A percentile compares a stretch with the other conserved stretches of the same genome.
These are phyloP conservation scores for Microcyclospora tardicrescens DNA, from an alignment of 2,329 filamentous ascomycete species.

Conservation along the genomic window DNA sequence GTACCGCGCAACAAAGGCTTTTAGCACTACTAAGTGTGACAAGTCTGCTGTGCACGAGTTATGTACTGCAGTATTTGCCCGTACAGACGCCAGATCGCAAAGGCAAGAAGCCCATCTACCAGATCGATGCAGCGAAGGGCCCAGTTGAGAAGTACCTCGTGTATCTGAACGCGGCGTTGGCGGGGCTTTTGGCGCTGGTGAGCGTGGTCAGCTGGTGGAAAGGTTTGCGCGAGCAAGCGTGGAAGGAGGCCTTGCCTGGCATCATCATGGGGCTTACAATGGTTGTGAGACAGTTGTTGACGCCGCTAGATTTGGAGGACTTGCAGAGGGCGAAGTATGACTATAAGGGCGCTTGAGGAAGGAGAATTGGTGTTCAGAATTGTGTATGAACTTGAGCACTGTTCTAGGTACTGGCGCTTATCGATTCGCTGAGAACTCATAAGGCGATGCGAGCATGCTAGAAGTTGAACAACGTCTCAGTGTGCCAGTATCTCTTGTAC, in stretches of 20 bases:
- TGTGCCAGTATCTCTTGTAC: too few relatives aligned
- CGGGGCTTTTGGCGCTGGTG: slow-evolving; percentile 37
- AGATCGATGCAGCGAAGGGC: slow-evolving; percentile 18
- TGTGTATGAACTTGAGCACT: not conserved
- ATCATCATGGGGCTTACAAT: slow-evolving; percentile 50
- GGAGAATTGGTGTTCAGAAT: not conserved
- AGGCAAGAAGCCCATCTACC: slow-evolving; percentile 18
- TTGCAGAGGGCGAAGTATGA: slow-evolving; percentile 50
- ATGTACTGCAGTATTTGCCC: slow-evolving; percentile 37
- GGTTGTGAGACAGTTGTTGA: slow-evolving; percentile 52
- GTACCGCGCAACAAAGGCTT: slow-evolving; percentile 27
- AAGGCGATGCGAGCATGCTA: too few relatives aligned
- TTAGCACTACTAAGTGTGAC: slow-evolving; percentile 47
- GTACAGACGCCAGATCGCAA: slow-evolving; percentile 35
- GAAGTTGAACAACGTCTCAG: too few relatives aligned
- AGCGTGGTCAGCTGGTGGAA: slow-evolving; percentile 27
- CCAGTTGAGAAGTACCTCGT: slow-evolving; percentile 49
- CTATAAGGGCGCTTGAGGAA: slow-evolving; percentile 51
- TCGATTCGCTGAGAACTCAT: too few relatives aligned
- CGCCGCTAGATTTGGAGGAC: slow-evolving; percentile 55
- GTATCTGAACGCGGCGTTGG: slow-evolving; percentile 47
- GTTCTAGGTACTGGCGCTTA: not conserved
- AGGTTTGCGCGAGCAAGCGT: slow-evolving; percentile 16
- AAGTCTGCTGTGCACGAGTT: slow-evolving; percentile 50
- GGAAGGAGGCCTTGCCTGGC: slow-evolving; percentile 28